A percentile compares a stretch with the other conserved stretches of the same genome.
phyloP scores from a whole-genome alignment of 2,329 filamentous ascomycete species.

The Ascochyta pisi region DNA sequence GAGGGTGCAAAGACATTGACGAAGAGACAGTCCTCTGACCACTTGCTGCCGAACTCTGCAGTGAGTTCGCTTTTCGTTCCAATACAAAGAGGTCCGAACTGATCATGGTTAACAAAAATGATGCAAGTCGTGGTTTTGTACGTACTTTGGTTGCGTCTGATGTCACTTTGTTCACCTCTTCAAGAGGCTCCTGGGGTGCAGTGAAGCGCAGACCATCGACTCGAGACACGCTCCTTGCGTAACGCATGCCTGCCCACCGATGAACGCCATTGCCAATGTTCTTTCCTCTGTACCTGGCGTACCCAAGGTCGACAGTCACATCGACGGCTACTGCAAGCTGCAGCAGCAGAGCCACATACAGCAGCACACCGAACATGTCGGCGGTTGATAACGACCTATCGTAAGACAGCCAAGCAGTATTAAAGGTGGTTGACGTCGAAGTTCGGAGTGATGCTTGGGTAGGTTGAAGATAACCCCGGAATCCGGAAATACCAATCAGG shows the following conservation, averaged over 20 bases:
- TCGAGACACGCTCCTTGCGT: slow-evolving; percentile 57
- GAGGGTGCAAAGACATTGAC: slow-evolving; percentile 49
- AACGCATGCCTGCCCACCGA: slow-evolving; percentile 78
- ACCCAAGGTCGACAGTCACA: slow-evolving; percentile 66
- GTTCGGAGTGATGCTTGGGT: background rate
- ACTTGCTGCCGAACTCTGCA: slow-evolving; percentile 34
- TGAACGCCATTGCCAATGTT: slow-evolving; percentile 64
- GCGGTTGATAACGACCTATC: background rate
- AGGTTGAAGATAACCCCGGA: background rate
- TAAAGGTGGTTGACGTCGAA: background rate
- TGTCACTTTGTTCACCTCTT: slow-evolving; percentile 59
- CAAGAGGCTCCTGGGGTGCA: slow-evolving; percentile 68
- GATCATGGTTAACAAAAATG: background rate
- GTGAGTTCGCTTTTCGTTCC: slow-evolving; percentile 32
- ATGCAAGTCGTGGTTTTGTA: background rate
- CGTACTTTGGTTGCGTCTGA: slow-evolving; percentile 28
- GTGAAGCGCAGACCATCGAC: slow-evolving; percentile 61
- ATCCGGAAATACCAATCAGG: background rate
- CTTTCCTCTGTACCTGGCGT: slow-evolving; percentile 69
- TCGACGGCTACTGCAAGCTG: slow-evolving; percentile 44
- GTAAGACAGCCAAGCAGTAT: background rate
- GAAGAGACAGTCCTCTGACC: slow-evolving; percentile 51
- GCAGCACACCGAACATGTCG: slow-evolving; percentile 32
- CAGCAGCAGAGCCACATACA: slow-evolving; percentile 31
- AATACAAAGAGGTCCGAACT: slow-evolving; percentile 47